Evolutionary conservation across 352 stramenopile genomes (phyloP), one percentile per base, ranked within the genome.

Genomic region (Globisporangium canariense): DNA sequence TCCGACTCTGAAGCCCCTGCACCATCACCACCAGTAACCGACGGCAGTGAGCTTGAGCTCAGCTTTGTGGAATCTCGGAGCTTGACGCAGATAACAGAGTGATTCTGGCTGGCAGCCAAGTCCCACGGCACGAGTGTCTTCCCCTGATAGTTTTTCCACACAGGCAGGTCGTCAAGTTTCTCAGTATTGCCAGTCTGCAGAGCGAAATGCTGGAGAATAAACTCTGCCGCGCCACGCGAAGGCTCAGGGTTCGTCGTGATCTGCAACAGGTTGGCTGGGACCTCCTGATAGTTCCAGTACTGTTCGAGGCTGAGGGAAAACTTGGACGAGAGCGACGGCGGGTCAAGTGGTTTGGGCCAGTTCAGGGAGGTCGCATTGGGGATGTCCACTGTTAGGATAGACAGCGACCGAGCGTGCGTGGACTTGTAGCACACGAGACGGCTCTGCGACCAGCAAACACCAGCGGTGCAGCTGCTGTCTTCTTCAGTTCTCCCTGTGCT

Each of bases 81-180:
- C 57, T 85, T 84, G 11, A 91, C 62, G 20, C 78, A 90, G 30
- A 84, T 36, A 13, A 65, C 68, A 0, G 76, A 79, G 60, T 89
- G 78, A 9, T 66, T 49, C 18, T 73, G 62, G 56, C 75, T 90
- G 13, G 47, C 58, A 7, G 77, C 55, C 4, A 89, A 32, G 62
- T 75, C 70, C 63, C 83, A 89, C 11, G 81, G 83, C 14, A 83
- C 30, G 2, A 92, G 73, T 22, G 72, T 45, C 10, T 78, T 65
- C 7, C 70, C 71, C n/a, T 78, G 69, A 47, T 85, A 79, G 52
- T 75, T 90, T 59, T 79, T 83, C 76, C 79, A 93, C 28, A 78
- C 68, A 2, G 75, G 76, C 36, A 86, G 62, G 11, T 76, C 69
- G 10, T 73, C 60, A 0, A 91, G 69, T 43, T 85, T 86, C 41